phyloP scores from a whole-genome alignment of 768 basidiomycete genomes.

The Podaxis sp. region DNA sequence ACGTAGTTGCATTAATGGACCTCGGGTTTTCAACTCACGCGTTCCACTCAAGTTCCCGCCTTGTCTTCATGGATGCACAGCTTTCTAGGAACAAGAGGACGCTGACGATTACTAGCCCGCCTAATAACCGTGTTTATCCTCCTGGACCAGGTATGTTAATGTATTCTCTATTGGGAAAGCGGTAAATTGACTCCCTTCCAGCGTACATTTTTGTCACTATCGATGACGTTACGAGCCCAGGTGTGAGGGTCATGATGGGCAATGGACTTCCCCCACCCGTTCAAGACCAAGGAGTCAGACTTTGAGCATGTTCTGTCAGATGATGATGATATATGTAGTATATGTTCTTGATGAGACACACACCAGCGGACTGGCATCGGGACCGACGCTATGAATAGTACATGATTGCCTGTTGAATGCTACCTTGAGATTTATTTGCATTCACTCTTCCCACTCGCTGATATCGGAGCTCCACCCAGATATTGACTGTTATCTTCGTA shows the following conservation, averaged over 20 bases:
- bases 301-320: too few species aligned
- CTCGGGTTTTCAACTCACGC: conserved; percentile 44
- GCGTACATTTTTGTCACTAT: not conserved
- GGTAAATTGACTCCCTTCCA: not conserved
- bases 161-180: not conserved
- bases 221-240: conserved; percentile 29
- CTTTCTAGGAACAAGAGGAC: conserved; percentile 28
- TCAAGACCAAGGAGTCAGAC: conserved; percentile 27
- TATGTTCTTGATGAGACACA: too few species aligned
- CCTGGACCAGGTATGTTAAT: conserved; percentile 36
- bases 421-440: too few species aligned
- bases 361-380: too few species aligned
- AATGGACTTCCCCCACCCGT: conserved; percentile 40
- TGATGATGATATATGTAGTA: too few species aligned
- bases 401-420: too few species aligned
- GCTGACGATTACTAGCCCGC: conserved; percentile 33
- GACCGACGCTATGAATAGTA: too few species aligned
- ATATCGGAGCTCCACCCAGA: too few species aligned
- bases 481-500: too few species aligned
- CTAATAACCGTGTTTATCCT: conserved; percentile 36
- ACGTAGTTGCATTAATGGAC: conserved; percentile 37
- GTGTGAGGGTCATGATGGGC: conserved; percentile 39
- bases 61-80: conserved; percentile 35
- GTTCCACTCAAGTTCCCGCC: conserved; percentile 38
- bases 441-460: too few species aligned